Evolutionary conservation across 768 basidiomycete genomes (phyloP).

Genomic region (Rhodotorula paludigena): DNA sequence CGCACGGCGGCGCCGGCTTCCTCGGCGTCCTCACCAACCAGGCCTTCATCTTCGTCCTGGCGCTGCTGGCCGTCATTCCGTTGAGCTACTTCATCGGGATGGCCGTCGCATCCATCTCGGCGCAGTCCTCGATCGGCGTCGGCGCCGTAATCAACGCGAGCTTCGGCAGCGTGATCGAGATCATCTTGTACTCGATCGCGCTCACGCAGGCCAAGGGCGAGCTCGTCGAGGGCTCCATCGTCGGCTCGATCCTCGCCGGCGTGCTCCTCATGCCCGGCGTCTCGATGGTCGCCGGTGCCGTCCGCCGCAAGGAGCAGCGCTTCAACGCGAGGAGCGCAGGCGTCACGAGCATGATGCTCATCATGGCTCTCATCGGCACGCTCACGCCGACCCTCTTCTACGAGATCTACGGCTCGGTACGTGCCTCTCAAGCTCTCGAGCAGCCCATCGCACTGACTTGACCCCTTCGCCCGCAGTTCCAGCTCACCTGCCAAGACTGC

Average conservation of each 20-base stretch:
- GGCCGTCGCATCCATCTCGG: constrained; percentile 98
- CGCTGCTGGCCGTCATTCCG: constrained; percentile 86
- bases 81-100: constrained; percentile 99
- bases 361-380: constrained; percentile 98
- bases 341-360: constrained; percentile 98
- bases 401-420: constrained; percentile 91
- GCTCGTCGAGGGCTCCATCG: constrained; percentile 93
- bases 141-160: constrained; percentile 99
- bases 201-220: constrained; percentile 84
- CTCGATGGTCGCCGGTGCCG: constrained; percentile 87
- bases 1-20: constrained; percentile 47
- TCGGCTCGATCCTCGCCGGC: constrained; percentile 89
- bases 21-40: constrained; percentile 65
- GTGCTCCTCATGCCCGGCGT: constrained; percentile 94
- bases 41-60: constrained; percentile 72
- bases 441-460: constrained; percentile 12
- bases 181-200: constrained; percentile 85
- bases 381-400: constrained; percentile 94
- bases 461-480: constrained; percentile 57
- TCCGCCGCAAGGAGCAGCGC: constrained; percentile 86
- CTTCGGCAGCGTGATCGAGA: constrained; percentile 97
- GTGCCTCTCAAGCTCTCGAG: constrained; percentile 43
- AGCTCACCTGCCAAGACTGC: constrained; percentile 77
- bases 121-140: constrained; percentile 97
- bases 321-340: constrained; percentile 99